Evolutionary conservation across 305 asterid species (phyloP), one percentile per base, ranked within the genome.

Genomic region (Fraxinus paxiana): DNA sequence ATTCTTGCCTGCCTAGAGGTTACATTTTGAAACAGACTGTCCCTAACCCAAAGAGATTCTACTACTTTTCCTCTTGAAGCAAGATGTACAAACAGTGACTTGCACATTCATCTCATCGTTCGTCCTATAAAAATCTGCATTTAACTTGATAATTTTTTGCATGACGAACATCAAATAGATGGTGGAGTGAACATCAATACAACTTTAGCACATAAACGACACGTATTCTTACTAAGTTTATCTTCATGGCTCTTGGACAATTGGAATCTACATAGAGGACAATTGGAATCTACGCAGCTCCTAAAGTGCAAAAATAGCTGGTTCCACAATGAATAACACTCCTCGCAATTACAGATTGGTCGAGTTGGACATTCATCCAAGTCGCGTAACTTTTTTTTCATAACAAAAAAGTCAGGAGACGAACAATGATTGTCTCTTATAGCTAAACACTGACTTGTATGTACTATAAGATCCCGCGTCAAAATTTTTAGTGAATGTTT

Each of bases 181-280:
- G 88, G 82, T 56, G 90, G 88, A 81, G 85, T 77, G 83, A 91
- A 89, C 30, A 71, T 63, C 85, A 91, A 87, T 70, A 30, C 24
- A 56, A 82, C 87, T 77, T 35, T 48, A 51, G 75, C 81, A 85
- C 98, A 93, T 82, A 93, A 83, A 84, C 84, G 95, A 76, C 98
- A 92, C 6, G 87, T 84, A 83, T 86, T 86, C 79, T 84, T 81
- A 63, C 81, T 84, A 31, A 31, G 34, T 31, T 31, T 31, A 0
- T 31, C 34, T 31, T 31, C 5, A 3, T 31, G 5, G 5, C 5
- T 31, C 34, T 31, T 31, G 34, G 3, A 31, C 34, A 31, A 31
- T 31, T 31, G 34, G 34, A 31, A 30, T 30, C 33, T 30, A 30
- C 33, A 3, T 0, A 30, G 3, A 30, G 33, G 33, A 2, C 3